Percentiles rank a stretch among this genome's conserved stretches.
phyloP scores from a whole-genome alignment of 1,139 yeast species.

The Pneumocystis oryctolagi region DNA sequence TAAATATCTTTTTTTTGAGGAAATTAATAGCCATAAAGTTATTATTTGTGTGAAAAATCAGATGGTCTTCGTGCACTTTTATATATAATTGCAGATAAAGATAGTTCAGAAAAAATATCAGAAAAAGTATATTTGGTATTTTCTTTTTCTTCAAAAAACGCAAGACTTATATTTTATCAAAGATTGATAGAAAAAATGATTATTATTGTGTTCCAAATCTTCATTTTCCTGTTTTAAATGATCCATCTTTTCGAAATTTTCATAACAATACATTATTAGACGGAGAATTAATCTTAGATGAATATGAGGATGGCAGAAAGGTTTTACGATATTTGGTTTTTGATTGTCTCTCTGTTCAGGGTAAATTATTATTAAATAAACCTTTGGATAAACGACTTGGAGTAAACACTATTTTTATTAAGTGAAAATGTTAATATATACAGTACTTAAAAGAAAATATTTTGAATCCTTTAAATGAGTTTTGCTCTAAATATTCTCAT shows the following conservation, averaged over 20 bases:
- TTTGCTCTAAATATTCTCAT: conserved; percentile 55
- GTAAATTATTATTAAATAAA: conserved; percentile 50
- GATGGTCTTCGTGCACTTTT: conserved; percentile 81
- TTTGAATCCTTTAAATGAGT: conserved; percentile 62
- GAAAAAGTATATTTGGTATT: conserved; percentile 35
- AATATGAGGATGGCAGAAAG: conserved; percentile 35
- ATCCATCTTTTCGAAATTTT: conserved; percentile 33
- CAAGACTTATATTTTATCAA: background rate
- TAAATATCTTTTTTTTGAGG: background rate
- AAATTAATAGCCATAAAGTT: conserved; percentile 22
- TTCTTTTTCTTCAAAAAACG: background rate
- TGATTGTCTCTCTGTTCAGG: conserved; percentile 78
- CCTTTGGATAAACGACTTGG: conserved; percentile 72
- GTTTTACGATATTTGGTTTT: conserved; percentile 73
- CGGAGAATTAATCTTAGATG: conserved; percentile 67
- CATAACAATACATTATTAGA: conserved; percentile 84
- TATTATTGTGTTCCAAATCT: conserved; percentile 59
- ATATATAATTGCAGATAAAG: conserved; percentile 51
- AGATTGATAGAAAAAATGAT: conserved; percentile 73
- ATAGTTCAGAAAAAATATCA: conserved; percentile 30
- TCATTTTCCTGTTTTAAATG: conserved; percentile 59
- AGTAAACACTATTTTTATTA: conserved; percentile 18
- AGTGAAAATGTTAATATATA: background rate
- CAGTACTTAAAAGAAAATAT: conserved; percentile 56
- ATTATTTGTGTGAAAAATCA: conserved; percentile 87